Evolutionary conservation across 2,329 filamentous ascomycete species (phyloP).

Genomic region (Fulvia fulva): DNA sequence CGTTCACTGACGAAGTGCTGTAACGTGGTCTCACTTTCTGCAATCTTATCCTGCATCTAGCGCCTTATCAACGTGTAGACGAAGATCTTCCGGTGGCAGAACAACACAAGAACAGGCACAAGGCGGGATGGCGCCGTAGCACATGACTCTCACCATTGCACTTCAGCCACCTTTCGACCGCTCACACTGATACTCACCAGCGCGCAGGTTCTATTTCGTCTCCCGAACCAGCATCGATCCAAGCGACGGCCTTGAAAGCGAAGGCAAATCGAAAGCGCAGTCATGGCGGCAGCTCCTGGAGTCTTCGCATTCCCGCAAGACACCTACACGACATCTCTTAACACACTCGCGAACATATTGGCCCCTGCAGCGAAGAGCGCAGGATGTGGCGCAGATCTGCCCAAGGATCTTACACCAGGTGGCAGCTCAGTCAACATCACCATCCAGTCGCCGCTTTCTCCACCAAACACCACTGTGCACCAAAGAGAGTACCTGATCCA

Average conservation of each 20-base stretch:
- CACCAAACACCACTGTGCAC: conserved; percentile 1
- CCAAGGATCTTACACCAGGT: neutral
- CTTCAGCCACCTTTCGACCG: neutral
- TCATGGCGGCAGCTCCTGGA: neutral
- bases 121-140: neutral
- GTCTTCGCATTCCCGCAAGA: neutral
- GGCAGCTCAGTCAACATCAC: conserved; percentile 2
- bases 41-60: neutral
- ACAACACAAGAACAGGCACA: neutral
- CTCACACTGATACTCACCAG: neutral
- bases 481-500: conserved; percentile 6
- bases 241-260: neutral
- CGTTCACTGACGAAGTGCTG: neutral
- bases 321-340: neutral
- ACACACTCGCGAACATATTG: neutral
- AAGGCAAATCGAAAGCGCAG: neutral
- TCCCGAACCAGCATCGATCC: no score
- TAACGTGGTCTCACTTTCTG: neutral
- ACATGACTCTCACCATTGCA: neutral
- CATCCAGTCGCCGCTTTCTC: neutral
- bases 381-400: neutral
- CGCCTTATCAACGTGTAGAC: neutral
- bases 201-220: no score
- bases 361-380: neutral
- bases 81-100: neutral